Base-by-base conservation (phyloP, 2,329 filamentous ascomycete species). In the Diaporthe aspalathi region DNA sequence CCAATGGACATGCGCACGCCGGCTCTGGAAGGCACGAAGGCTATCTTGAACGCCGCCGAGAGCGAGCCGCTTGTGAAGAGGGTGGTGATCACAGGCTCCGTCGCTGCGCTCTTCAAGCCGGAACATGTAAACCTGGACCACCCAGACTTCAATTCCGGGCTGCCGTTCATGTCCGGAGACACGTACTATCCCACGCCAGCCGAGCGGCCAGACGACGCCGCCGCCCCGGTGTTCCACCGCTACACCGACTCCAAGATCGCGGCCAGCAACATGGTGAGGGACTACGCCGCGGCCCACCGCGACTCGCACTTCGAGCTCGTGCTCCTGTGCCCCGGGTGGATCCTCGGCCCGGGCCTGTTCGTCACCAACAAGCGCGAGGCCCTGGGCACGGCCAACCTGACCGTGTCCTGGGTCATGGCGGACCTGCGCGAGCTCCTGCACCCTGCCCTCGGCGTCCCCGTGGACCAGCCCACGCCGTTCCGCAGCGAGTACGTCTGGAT, bases 171-270 rank as follows among this genome's bases (percentile, higher is more conserved):
- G 52, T 27, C 40, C 5, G 53, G 43, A 5, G 40, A 22, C 12
- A 68, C 29, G 6, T 50, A 57, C 40, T 38, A 49, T 17, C 52
- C 52, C 22, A 29, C 22, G 3, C 27, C 66, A 7, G 6, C 66
- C n/a, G 40, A 68, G n/a, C 47, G 43, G 35, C 67, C 67, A 9
- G 67, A 47, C 29, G 29, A 52, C 29, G 32, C 32, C 56, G n/a
- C 32, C 16, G 7, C 40, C 43, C 54, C 67, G 5, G 38, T 32
- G 20, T 52, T 40, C n/a, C 29, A 40, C 1, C 67, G 53, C 22
- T 69, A 69, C 17, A 22, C 22, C 22, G 67, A 69, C n/a, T 69
- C 67, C 29, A 69, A 69, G 67, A 49, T 35, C 45, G 67, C 67
- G 14, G 62, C 54, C 54, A 45, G 43, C 1, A 57, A 69, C n/a